Evolutionary conservation across 768 basidiomycete genomes (phyloP).

Genomic region (Cubamyces lactineus): DNA sequence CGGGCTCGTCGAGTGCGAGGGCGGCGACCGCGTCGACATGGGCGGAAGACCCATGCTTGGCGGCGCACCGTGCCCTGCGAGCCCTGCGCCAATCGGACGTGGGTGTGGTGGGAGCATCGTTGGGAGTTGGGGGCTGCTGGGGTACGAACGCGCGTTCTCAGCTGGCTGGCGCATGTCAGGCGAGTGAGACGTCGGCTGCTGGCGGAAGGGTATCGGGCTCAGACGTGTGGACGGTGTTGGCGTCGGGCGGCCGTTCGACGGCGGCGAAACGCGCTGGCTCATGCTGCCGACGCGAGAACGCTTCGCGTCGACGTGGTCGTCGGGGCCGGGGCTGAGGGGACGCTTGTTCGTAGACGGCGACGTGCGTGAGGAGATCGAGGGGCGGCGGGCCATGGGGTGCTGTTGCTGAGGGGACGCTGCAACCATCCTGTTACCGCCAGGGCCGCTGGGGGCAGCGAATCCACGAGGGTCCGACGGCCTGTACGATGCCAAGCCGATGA

Average conservation of each 20-base stretch:
- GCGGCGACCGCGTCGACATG: conserved; percentile 68
- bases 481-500: conserved; percentile 62
- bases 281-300: conserved; percentile 61
- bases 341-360: conserved; percentile 71
- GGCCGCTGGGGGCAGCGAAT: conserved; percentile 20
- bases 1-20: conserved; percentile 51
- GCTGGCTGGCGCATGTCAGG: conserved; percentile 59
- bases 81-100: conserved; percentile 63
- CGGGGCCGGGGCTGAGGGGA: conserved; percentile 66
- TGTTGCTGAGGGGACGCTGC: conserved; percentile 23
- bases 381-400: conserved; percentile 25
- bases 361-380: conserved; percentile 63
- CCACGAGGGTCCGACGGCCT: conserved; percentile 29
- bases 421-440: conserved; percentile 13
- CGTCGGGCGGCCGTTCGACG: conserved; percentile 49
- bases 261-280: conserved; percentile 50
- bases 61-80: conserved; percentile 27
- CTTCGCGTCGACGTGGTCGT: conserved; percentile 62
- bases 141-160: conserved; percentile 40
- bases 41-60: conserved; percentile 63
- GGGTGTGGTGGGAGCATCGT: conserved; percentile 75
- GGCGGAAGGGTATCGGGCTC: conserved; percentile 75
- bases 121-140: conserved; percentile 56
- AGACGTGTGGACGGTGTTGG: conserved; percentile 65
- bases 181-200: conserved; percentile 68